Conservation (phyloP, 2,329 filamentous ascomycete genomes). For the Diaporthe sp. region DNA sequence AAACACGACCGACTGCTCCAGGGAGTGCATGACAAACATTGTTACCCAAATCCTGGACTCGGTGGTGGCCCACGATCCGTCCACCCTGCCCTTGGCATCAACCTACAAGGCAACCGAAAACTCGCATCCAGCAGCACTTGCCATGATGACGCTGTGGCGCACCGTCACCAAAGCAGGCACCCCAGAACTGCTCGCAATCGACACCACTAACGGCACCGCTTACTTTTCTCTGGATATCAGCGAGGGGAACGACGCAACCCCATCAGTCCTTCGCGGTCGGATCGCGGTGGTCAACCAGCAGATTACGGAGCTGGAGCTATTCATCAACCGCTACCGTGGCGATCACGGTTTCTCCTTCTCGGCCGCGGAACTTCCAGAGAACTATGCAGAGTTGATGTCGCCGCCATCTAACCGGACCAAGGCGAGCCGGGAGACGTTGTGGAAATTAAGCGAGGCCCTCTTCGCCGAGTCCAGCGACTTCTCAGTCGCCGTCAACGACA, state of each 20-base stretch:
- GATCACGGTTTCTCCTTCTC: slow-evolving; percentile 40
- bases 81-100: slow-evolving; percentile 6
- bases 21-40: neutral
- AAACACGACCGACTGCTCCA: slow-evolving; percentile 2
- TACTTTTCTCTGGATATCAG: slow-evolving; percentile 38
- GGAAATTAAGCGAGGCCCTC: slow-evolving; percentile 13
- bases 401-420: slow-evolving; percentile 37
- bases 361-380: slow-evolving; percentile 34
- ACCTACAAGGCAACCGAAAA: slow-evolving; percentile 29
- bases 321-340: slow-evolving; percentile 39
- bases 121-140: slow-evolving; percentile 38
- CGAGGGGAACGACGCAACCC: slow-evolving; percentile 35
- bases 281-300: slow-evolving; percentile 37
- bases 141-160: slow-evolving; percentile 38
- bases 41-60: slow-evolving; percentile 22
- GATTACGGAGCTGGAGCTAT: slow-evolving; percentile 39
- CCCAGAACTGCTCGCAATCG: slow-evolving; percentile 34
- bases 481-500: neutral
- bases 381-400: slow-evolving; percentile 36
- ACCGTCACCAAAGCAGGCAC: slow-evolving; percentile 36
- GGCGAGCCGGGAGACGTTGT: slow-evolving; percentile 34
- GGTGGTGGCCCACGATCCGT: slow-evolving; percentile 13
- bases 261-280: slow-evolving; percentile 37
- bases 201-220: slow-evolving; percentile 35
- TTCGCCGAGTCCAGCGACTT: slow-evolving; percentile 26